phyloP scores from a whole-genome alignment of 148 eudicot species.

The Chenopodium album region DNA sequence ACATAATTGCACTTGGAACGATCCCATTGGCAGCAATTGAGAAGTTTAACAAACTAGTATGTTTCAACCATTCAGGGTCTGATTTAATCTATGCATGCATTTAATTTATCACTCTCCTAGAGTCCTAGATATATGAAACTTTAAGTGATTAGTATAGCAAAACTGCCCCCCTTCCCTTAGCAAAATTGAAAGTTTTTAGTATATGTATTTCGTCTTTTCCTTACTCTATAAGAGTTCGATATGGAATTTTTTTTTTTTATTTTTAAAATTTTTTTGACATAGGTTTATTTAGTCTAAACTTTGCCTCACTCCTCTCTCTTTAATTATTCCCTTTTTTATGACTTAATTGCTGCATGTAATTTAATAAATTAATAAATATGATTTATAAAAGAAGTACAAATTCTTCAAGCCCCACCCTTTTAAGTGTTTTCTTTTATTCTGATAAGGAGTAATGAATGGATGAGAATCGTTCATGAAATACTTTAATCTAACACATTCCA shows the following conservation, averaged over 20 bases:
- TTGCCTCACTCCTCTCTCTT: neutral
- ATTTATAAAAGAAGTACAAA: neutral
- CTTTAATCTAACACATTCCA: neutral
- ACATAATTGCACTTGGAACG: constrained; percentile 82
- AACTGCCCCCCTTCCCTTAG: neutral
- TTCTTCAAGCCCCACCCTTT: neutral
- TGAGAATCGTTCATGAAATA: neutral
- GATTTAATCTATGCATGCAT: neutral
- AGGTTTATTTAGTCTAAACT: neutral
- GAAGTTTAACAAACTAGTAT: constrained; percentile 77
- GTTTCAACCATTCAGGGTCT: constrained; percentile 31
- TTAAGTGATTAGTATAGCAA: neutral
- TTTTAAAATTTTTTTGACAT: neutral
- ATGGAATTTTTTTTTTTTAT: neutral
- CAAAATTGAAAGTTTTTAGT: neutral
- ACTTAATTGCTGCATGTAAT: neutral
- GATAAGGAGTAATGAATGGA: neutral
- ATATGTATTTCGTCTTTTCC: too few species aligned
- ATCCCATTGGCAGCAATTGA: constrained; percentile 86
- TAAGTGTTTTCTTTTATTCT: neutral
- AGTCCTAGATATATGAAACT: neutral
- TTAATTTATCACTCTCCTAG: neutral
- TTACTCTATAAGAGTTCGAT: neutral
- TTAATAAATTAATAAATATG: neutral
- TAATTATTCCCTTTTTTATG: neutral